phyloP scores from a whole-genome alignment of 208 protist species.

The Acanthamoeba polyphaga region DNA sequence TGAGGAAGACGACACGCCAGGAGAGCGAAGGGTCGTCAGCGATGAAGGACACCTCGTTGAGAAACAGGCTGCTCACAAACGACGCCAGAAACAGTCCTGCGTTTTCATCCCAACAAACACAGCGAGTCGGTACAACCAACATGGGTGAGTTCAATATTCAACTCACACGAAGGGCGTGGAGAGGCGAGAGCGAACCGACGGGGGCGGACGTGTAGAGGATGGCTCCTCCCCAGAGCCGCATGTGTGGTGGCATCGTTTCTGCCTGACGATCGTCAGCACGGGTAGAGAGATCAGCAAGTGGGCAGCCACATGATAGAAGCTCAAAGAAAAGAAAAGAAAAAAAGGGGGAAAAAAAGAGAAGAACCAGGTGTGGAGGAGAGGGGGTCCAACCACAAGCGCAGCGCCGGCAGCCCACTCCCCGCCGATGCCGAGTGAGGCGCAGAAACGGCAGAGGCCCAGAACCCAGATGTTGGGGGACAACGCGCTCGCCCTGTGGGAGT shows the following conservation, averaged over 20 bases:
- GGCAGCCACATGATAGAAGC: no score
- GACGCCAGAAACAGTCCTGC: constrained; percentile 64
- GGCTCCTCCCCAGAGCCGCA: constrained; percentile 61
- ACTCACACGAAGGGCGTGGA: neutral
- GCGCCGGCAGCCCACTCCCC: constrained; percentile 68
- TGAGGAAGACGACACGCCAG: constrained; percentile 60
- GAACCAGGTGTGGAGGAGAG: neutral
- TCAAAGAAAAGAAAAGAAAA: no score
- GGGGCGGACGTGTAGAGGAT: constrained; percentile 64
- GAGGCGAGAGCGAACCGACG: neutral
- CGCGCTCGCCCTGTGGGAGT: neutral
- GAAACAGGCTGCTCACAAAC: constrained; percentile 66
- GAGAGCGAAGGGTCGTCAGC: constrained; percentile 54
- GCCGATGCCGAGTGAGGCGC: constrained; percentile 42
- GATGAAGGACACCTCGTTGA: constrained; percentile 65
- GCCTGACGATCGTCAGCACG: neutral
- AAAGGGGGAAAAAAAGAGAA: no score
- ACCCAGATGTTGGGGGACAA: constrained; percentile 53
- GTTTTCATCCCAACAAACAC: neutral
- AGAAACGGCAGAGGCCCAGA: constrained; percentile 43
- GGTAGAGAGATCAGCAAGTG: no score
- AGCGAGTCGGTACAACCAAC: neutral
- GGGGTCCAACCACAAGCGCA: neutral
- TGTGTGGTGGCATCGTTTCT: constrained; percentile 59
- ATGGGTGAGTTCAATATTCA: neutral